A percentile compares a stretch with the other conserved stretches of the same genome.
Evolutionary conservation across 2,329 filamentous ascomycete species (phyloP).

Genomic region (Hyphodiscus sp.): DNA sequence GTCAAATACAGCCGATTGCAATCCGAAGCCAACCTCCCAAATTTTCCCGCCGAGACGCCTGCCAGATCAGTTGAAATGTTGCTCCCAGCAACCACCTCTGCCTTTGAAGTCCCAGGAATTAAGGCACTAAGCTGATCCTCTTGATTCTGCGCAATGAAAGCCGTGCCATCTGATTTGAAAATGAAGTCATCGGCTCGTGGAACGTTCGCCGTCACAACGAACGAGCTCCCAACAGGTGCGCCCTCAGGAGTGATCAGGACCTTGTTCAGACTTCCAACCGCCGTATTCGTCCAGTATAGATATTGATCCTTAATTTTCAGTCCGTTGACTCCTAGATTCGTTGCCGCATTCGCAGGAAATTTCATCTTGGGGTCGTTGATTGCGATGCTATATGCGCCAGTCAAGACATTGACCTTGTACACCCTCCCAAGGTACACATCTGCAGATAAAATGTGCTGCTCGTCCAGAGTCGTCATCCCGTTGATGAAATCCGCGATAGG

Average conservation of each 20-base stretch:
- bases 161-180: conserved; percentile 8
- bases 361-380: conserved; percentile 24
- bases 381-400: conserved; percentile 18
- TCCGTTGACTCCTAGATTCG: conserved; percentile 23
- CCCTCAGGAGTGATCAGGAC: conserved; percentile 17
- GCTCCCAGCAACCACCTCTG: conserved; percentile 8
- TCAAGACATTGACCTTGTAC: conserved; percentile 20
- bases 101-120: neutral
- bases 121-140: conserved; percentile 9
- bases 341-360: neutral
- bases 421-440: conserved; percentile 22
- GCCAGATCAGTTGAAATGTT: conserved; percentile 8
- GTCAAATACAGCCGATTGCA: conserved; percentile 11
- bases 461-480: conserved; percentile 19
- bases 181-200: conserved; percentile 14
- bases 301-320: conserved; percentile 20
- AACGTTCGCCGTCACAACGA: conserved; percentile 7
- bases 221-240: conserved; percentile 4
- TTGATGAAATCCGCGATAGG: conserved; percentile 20
- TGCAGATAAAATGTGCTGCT: conserved; percentile 17
- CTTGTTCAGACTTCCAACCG: conserved; percentile 16
- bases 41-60: conserved; percentile 13
- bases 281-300: conserved; percentile 27
- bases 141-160: conserved; percentile 10
- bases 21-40: conserved; percentile 10